phyloP scores from a whole-genome alignment of 495 filamentous ascomycete genomes.

The Stereocaulon alpinum region DNA sequence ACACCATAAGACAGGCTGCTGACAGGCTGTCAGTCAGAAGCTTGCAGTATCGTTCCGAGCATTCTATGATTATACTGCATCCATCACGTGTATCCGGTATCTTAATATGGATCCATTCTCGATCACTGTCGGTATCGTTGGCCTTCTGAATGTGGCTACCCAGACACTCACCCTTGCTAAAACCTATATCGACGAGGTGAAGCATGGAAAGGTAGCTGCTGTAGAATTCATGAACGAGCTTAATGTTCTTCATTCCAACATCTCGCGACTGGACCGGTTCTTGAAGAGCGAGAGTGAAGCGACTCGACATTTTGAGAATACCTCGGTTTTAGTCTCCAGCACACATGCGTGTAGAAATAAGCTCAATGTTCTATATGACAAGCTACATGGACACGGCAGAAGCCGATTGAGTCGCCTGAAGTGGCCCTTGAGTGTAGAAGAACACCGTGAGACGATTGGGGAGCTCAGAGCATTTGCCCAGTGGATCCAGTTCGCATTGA shows the following conservation, averaged over 20 bases:
- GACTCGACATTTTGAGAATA: background rate
- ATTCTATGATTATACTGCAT: background rate
- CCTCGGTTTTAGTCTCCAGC: background rate
- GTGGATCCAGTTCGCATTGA: conserved; percentile 1
- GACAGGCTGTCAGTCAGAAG: background rate
- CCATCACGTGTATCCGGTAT: background rate
- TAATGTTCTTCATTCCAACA: background rate
- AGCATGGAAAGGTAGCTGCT: conserved; percentile 3
- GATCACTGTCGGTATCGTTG: conserved; percentile 1
- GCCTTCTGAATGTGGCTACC: background rate
- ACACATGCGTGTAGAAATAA: background rate
- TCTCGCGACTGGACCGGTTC: conserved; percentile 6
- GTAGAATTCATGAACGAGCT: conserved; percentile 5
- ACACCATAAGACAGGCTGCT: too few species aligned
- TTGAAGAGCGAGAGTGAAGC: background rate
- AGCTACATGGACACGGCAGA: background rate
- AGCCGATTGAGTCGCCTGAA: background rate
- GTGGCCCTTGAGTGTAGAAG: conserved; percentile 3
- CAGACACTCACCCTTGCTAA: conserved; percentile 5
- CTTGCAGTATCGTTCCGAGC: background rate
- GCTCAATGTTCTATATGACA: background rate
- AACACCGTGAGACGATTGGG: conserved; percentile 12
- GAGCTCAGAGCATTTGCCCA: conserved; percentile 6
- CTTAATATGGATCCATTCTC: conserved; percentile 14
- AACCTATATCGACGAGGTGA: background rate